Evolutionary conservation across 441 rosid species (phyloP), one percentile per base, ranked within the genome.

Genomic region (California macrophylla): DNA sequence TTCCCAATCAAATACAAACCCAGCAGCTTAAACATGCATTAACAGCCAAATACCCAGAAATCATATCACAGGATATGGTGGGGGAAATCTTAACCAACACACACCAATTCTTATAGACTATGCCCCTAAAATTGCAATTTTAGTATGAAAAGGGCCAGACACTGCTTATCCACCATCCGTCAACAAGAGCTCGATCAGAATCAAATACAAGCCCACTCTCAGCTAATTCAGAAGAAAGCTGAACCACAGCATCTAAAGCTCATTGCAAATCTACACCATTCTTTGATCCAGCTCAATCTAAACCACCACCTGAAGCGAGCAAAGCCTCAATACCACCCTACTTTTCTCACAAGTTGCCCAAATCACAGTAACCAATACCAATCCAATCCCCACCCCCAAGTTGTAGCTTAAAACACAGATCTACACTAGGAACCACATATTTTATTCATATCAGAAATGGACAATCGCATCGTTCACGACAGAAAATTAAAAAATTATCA

Each of bases 261-360:
- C 66, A 15, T 32, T 30, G 30, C 74, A 56, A 82, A 70, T 74
- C 82, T 68, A 71, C 45, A 70, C 79, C 83, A 82, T 74, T 64
- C 71, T 68, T 74, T 66, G 76, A 82, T 76, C 82, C 76, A 77
- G 66, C 80, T 66, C 62, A 75, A 74, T 74, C 73, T 69, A 66
- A 74, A 76, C 72, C 66, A 71, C 30, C 56, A 52, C 21, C 70
- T 42, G 32, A 50, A 15, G 29, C 16, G 60, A 72, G 13, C 64
- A 52, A 67, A 66, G 29, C 52, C 18, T 24, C 64, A 13, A 60
- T 25, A 65, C 47, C 20, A 47, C 70, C 66, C 63, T 16, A 73
- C 25, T 54, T 60, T 64, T 23, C 36, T 32, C 52, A 58, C 32
- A 67, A 70, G 73, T 52, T 70, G 54, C 72, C 62, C 32, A 66